Conservation (phyloP, 371 early-diverging fungal species). For the Dichotomocladium elegans region DNA sequence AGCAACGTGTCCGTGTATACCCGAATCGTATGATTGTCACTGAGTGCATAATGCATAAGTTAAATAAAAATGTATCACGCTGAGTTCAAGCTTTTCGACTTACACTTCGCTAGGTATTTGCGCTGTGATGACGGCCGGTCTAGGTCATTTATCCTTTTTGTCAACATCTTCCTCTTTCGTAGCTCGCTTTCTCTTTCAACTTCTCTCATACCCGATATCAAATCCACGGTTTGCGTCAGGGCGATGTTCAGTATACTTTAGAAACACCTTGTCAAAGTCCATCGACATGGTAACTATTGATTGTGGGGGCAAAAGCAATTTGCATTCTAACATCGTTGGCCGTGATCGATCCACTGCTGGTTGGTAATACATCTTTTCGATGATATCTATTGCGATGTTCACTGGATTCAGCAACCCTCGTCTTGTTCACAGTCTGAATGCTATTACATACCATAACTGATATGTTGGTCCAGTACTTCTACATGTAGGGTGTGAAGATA, state of each 20-base stretch:
- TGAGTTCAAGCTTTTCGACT: background rate
- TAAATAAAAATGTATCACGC: background rate
- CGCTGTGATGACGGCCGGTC: constrained; percentile 39
- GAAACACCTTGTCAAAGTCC: constrained; percentile 85
- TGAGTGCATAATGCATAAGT: background rate
- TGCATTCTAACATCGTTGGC: constrained; percentile 78
- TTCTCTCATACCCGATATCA: constrained; percentile 68
- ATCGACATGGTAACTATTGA: constrained; percentile 64
- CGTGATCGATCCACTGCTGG: constrained; percentile 78
- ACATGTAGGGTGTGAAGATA: constrained; percentile 84
- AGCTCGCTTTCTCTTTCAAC: too few relatives aligned
- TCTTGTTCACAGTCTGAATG: too few relatives aligned
- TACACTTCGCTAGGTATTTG: constrained; percentile 15
- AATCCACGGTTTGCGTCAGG: constrained; percentile 97
- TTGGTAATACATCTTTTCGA: constrained; percentile 56
- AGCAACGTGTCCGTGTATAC: constrained; percentile 83
- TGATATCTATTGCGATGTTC: constrained; percentile 29
- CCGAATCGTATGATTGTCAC: constrained; percentile 31
- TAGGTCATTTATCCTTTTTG: constrained; percentile 5
- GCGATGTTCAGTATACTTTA: constrained; percentile 93
- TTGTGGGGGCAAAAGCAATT: constrained; percentile 63
- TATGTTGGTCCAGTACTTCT: constrained; percentile 29
- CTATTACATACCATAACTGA: background rate
- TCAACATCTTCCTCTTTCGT: too few relatives aligned
- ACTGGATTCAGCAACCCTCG: background rate